phyloP scores from a whole-genome alignment of 805 yeast species.

The Suhomyces sp. region DNA sequence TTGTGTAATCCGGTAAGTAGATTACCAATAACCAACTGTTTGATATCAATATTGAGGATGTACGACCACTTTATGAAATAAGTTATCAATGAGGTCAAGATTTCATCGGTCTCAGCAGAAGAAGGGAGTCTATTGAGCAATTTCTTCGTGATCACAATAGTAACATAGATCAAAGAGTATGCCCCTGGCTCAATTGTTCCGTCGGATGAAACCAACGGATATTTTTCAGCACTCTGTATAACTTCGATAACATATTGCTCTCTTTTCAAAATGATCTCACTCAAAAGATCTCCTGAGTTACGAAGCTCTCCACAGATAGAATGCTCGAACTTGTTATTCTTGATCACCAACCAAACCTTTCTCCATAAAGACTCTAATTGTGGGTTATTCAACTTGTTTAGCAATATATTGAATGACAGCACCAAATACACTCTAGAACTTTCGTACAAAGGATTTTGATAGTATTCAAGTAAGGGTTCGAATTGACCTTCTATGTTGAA shows the following conservation, averaged over 20 bases:
- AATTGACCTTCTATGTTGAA: conserved; percentile 6
- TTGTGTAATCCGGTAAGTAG: conserved; percentile 60
- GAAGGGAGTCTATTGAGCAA: conserved; percentile 20
- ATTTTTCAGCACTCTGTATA: conserved; percentile 5
- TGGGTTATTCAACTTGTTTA: conserved; percentile 12
- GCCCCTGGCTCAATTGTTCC: conserved; percentile 1
- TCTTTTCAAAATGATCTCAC: conserved; percentile 22
- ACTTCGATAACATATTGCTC: conserved; percentile 16
- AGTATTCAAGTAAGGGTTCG: conserved; percentile 6
- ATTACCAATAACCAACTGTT: conserved; percentile 59
- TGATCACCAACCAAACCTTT: conserved; percentile 19
- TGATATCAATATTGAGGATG: conserved; percentile 47
- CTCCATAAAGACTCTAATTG: conserved; percentile 27
- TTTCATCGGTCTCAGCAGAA: conserved; percentile 10
- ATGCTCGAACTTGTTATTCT: conserved; percentile 16
- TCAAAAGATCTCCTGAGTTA: conserved; percentile 36
- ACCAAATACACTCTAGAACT: conserved; percentile 9
- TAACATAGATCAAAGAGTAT: conserved; percentile 24
- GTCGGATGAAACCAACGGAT: no score
- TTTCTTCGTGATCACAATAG: conserved; percentile 35
- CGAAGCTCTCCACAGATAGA: conserved; percentile 26
- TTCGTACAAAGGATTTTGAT: conserved; percentile 5
- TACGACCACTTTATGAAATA: conserved; percentile 23
- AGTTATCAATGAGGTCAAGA: conserved; percentile 15
- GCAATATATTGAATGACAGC: conserved; percentile 20